A percentile compares a stretch with the other conserved stretches of the same genome.
These are phyloP conservation scores for Moesziomyces parantarcticus DNA, from an alignment of 1,284 basidiomycete species.

Conservation along the genomic window DNA sequence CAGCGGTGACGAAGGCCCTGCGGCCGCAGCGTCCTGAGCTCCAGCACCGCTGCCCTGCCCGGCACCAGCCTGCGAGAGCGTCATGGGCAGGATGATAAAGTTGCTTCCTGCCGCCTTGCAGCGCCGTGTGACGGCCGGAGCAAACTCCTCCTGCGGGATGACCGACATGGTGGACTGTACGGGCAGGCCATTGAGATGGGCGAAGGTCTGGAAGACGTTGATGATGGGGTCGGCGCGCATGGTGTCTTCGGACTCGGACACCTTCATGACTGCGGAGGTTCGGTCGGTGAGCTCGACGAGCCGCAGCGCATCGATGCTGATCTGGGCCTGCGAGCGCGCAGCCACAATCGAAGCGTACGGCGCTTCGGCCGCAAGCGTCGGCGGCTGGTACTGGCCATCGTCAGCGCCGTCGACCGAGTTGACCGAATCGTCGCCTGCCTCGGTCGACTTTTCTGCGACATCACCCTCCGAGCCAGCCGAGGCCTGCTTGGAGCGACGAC, in stretches of 20 bases:
- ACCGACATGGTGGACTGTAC: constrained; percentile 75
- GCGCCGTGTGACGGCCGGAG: constrained; percentile 76
- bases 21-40: constrained; percentile 9
- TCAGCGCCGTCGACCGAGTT: constrained; percentile 35
- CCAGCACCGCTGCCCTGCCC: constrained; percentile 1
- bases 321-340: constrained; percentile 31
- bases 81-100: constrained; percentile 86
- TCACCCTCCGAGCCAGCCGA: constrained; percentile 23
- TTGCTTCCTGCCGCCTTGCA: constrained; percentile 75
- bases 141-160: constrained; percentile 78
- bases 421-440: constrained; percentile 26
- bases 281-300: constrained; percentile 80
- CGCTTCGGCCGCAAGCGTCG: constrained; percentile 40
- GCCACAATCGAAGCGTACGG: constrained; percentile 27
- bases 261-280: constrained; percentile 85
- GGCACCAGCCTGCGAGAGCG: constrained; percentile 48
- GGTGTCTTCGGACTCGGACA: constrained; percentile 76
- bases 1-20: constrained; percentile 31
- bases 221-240: constrained; percentile 81
- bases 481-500: constrained; percentile 24
- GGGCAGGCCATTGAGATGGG: constrained; percentile 77
- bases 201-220: constrained; percentile 83
- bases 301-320: constrained; percentile 57
- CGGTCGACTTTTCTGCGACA: constrained; percentile 24
- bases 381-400: constrained; percentile 28